phyloP scores from a whole-genome alignment of 1,284 basidiomycete species.

The Kalmanozyma brasiliensis region DNA sequence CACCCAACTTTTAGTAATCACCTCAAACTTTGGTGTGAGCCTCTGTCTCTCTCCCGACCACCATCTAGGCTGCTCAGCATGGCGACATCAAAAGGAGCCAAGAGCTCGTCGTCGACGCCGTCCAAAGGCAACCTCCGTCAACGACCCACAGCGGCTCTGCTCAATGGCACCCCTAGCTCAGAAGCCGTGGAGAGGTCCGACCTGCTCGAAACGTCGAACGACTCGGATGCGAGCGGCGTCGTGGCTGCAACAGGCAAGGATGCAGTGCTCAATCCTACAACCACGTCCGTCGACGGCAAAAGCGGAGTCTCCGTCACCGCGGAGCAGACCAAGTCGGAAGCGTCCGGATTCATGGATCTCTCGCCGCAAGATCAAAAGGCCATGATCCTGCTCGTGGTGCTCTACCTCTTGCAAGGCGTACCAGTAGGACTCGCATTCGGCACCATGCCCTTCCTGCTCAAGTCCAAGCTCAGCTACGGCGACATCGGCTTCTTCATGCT shows the following conservation, averaged over 20 bases:
- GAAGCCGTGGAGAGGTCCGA: constrained; percentile 30
- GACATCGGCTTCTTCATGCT: constrained; percentile 95
- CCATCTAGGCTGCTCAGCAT: background rate
- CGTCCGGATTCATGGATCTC: constrained; percentile 49
- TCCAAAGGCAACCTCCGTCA: constrained; percentile 20
- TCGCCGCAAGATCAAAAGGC: constrained; percentile 69
- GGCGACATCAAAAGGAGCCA: constrained; percentile 19
- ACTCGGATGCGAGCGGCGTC: background rate
- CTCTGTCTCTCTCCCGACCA: background rate
- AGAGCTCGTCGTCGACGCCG: constrained; percentile 11
- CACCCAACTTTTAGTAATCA: no score
- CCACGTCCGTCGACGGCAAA: constrained; percentile 22
- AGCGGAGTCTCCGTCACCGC: constrained; percentile 19
- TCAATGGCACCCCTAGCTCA: constrained; percentile 27
- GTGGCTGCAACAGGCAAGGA: constrained; percentile 9
- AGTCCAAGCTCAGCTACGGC: constrained; percentile 93
- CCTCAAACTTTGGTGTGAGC: background rate
- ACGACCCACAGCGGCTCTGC: constrained; percentile 22
- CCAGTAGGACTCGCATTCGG: constrained; percentile 82
- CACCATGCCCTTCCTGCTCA: constrained; percentile 94
- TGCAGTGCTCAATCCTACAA: constrained; percentile 6
- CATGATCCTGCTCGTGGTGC: constrained; percentile 84
- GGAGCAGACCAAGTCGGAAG: constrained; percentile 27
- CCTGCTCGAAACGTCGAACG: constrained; percentile 26
- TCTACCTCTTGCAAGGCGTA: constrained; percentile 94